Conservation (phyloP, 163 green algal species). For the Scenedesmus sp. region DNA sequence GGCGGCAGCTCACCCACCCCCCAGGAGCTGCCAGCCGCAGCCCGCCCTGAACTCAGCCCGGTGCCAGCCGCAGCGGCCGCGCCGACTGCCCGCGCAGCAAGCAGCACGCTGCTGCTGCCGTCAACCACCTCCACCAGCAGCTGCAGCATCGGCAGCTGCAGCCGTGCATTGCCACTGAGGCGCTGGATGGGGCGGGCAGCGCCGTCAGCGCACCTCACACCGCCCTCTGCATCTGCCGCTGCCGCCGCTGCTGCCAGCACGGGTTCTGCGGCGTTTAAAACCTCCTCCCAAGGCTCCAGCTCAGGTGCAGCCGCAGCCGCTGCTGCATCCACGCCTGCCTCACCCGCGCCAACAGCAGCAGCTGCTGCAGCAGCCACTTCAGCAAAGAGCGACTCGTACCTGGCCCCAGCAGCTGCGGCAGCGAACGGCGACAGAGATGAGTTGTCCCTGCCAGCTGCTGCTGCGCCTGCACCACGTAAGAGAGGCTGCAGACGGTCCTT, state of each 20-base stretch:
- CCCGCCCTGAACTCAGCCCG: too few species aligned
- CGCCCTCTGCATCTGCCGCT: constrained; percentile 30
- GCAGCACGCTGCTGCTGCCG: constrained; percentile 27
- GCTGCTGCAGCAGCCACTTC: background rate
- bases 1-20: background rate
- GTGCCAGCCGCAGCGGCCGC: background rate
- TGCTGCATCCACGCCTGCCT: background rate
- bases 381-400: background rate
- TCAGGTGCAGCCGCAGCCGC: constrained; percentile 10
- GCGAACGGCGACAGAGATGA: background rate
- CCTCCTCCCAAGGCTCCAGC: constrained; percentile 35
- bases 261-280: constrained; percentile 12
- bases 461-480: background rate
- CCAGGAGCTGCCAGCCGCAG: background rate
- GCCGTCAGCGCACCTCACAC: constrained; percentile 24
- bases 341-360: background rate
- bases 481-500: background rate
- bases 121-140: constrained; percentile 46
- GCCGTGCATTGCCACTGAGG: background rate
- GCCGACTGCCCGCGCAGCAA: constrained; percentile 16
- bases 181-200: background rate
- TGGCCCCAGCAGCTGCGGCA: background rate
- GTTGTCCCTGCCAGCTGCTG: background rate
- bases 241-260: constrained; percentile 41
- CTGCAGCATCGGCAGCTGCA: constrained; percentile 33